Percentiles rank a stretch among this genome's conserved stretches.
Conservation (phyloP, 1,139 yeast species). For the Geotrichum citri-aurantii region DNA sequence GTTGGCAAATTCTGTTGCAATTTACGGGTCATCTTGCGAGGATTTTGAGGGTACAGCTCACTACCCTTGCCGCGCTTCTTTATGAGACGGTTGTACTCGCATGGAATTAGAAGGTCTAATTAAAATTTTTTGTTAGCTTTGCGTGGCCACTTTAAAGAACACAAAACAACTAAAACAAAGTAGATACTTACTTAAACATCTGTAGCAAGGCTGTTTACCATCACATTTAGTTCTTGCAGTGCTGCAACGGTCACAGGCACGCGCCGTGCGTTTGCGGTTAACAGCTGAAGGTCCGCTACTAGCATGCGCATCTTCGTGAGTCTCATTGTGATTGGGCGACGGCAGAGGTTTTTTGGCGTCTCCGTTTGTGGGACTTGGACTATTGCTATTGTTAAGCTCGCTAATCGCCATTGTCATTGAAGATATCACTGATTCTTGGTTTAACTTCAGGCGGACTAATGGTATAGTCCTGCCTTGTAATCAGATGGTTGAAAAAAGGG, state of each 20-base stretch:
- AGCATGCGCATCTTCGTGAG: neutral
- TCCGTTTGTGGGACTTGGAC: neutral
- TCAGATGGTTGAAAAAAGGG: neutral
- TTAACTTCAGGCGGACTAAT: neutral
- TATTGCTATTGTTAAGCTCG: neutral
- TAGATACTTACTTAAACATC: slow-evolving; percentile 31
- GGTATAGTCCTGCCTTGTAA: neutral
- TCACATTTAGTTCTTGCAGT: slow-evolving; percentile 40
- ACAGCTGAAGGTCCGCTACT: neutral
- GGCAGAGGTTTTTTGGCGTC: neutral
- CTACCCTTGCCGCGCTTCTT: slow-evolving; percentile 41
- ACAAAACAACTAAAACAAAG: neutral
- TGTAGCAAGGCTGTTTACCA: slow-evolving; percentile 38
- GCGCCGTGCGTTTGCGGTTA: slow-evolving; percentile 26
- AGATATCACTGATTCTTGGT: neutral
- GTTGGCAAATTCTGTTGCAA: neutral
- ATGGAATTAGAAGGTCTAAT: slow-evolving; percentile 28
- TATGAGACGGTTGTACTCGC: slow-evolving; percentile 38
- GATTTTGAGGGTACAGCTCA: slow-evolving; percentile 25
- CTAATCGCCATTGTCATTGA: neutral
- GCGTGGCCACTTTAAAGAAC: neutral
- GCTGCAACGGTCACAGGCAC: slow-evolving; percentile 42
- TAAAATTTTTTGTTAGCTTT: neutral
- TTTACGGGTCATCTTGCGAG: slow-evolving; percentile 11
- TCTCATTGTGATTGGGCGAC: neutral